Base-by-base conservation (phyloP, 1,139 yeast species). In the Zygoascus sp. region DNA sequence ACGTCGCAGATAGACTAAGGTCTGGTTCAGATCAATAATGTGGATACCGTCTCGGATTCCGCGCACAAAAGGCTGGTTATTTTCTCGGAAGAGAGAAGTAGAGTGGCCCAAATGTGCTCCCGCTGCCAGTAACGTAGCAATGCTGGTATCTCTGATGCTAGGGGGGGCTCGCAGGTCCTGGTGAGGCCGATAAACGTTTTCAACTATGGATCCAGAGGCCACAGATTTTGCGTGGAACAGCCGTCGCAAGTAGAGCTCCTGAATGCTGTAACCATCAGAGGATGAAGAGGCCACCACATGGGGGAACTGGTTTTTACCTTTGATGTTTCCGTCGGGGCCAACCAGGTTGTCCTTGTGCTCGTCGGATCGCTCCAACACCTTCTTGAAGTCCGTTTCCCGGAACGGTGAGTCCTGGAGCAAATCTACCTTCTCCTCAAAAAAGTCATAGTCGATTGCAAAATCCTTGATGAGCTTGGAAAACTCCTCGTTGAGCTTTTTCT, bases 81-180 rank as follows among this genome's bases (percentile, higher is more conserved):
- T 77, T n/a, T 92, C 81, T 58, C 95, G 80, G 78, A 86, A 84
- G 56, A 83, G 70, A 4, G 86, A 73, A 32, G 81, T 83, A 4
- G 96, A 77, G 60, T 92, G 97, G 23, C 98, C 98, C 57, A 92
- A 72, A 66, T 92, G 98, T 45, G 92, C 92, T 40, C 97, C 97
- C 0, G 97, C 88, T 4, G 97, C 95, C 66, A 90, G 65, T 46
- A 90, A 74, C 49, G 81, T 80, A 22, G 86, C 71, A 28, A 88
- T 70, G 1, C 92, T 74, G 10, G 85, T 64, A 50, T 83, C 79
- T 27, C 75, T 68, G 20, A 79, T 71, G 27, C 73, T 61, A 28
- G 74, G 71, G 11, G 96, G 96, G 20, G 70, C 65, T 46, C 73
- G 72, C 23, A 82, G 73, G 53, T 85, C 86, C 54, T 75, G 72